phyloP scores from a whole-genome alignment of 2,329 filamentous ascomycete species.

The Chalaropsis thielavioides region DNA sequence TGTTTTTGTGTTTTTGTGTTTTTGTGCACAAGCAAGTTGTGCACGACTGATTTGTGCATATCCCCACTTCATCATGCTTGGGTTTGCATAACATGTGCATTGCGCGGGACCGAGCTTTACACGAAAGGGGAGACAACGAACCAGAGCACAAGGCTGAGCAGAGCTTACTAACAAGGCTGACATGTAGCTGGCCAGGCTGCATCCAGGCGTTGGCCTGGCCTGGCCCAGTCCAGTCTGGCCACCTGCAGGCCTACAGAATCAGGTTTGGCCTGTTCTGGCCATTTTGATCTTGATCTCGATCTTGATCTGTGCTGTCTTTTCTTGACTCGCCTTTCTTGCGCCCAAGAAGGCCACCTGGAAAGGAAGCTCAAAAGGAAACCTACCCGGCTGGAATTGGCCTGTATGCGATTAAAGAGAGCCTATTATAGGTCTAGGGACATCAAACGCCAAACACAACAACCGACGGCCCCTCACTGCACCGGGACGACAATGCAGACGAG shows the following conservation, averaged over 20 bases:
- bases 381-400: neutral
- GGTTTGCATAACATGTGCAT: neutral
- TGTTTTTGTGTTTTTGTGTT: neutral
- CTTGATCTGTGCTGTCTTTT: neutral
- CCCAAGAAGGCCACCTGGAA: neutral
- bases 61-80: neutral
- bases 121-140: neutral
- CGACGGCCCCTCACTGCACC: neutral
- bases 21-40: neutral
- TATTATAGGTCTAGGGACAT: neutral
- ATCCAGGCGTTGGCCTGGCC: neutral
- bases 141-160: too few relatives aligned
- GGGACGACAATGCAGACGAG: neutral
- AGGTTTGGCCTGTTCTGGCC: neutral
- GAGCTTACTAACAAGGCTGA: too few relatives aligned
- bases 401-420: neutral
- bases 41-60: neutral
- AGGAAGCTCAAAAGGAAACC: neutral
- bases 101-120: neutral
- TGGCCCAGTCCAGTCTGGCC: neutral
- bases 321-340: neutral
- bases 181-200: too few relatives aligned
- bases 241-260: neutral
- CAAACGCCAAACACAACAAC: neutral
- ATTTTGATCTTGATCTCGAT: neutral